Base-by-base conservation (phyloP, 2,329 filamentous ascomycete genomes). In the Paraphoma sp. region DNA sequence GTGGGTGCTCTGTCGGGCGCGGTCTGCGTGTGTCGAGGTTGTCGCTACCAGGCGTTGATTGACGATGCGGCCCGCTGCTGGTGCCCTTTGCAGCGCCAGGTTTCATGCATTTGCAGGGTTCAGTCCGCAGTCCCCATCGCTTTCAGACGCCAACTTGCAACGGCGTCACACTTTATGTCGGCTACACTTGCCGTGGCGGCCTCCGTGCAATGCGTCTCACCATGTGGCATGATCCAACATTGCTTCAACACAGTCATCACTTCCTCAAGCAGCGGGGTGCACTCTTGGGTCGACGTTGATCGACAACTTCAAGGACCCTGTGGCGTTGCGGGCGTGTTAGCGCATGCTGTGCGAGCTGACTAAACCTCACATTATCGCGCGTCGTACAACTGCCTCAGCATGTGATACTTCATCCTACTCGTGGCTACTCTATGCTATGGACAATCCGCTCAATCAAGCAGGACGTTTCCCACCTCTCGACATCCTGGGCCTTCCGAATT, bases 401-500 rank as follows among this genome's bases (percentile, higher is more conserved):
- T 42, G 40, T 31, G 8, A 36, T 33, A 17, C 10, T 41, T 28
- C 8, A 33, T 6, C 17, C 9, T 38, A 23, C n/a, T 16, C 29
- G 45, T 46, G 23, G 23, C 23, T 23, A 23, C 23, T 23, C 23
- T 23, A 23, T 23, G 5, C 23, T 23, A 23, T 23, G 23, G 33
- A 36, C 7, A 3, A 2, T 14, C 33, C 14, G 33, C 33, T 36
- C 33, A 45, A 29, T 47, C 36, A 63, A 23, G 29, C 51, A 28
- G 45, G 42, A 23, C 60, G 51, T 49, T 65, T 67, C 16, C 59
- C 62, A 10, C 62, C 53, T 53, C 53, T 59, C 30, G 56, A 50
- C 57, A 49, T 65, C 45, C 54, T 62, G 40, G 60, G 60, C 48
- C 67, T 59, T 8, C 63, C 65, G 31, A 67, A 1, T 38, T 45